Evolutionary conservation across 2,329 filamentous ascomycete species (phyloP), one percentile per base, ranked within the genome.

Genomic region (Cladophialophora exuberans): DNA sequence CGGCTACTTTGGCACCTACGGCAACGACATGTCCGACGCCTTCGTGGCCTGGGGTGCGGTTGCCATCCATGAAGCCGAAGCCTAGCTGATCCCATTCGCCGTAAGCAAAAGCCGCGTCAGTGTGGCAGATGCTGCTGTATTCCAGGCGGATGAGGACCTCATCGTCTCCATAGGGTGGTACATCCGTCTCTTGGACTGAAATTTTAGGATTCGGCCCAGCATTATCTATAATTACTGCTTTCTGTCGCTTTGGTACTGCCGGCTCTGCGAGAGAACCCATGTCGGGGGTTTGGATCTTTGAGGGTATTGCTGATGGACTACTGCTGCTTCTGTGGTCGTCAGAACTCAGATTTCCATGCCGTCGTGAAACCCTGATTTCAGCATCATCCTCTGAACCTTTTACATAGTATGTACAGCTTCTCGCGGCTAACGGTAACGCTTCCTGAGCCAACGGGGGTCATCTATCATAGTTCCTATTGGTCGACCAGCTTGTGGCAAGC

Each of bases 11-110:
- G 1, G 64, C 52, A 3, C 51, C 55, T 6, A 57, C 55, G 20
- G 41, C 35, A 10, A 57, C 54, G n/a, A 52, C 74, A 13, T 80
- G 82, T 15, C 81, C 82, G 13, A 79, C 69, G 22, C 80, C 81
- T 67, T 85, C 82, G 64, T 83, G 81, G 0, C 79, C 84, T 4
- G 73, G 79, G 7, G 75, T 83, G 18, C 31, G 30, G 77, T 83
- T 82, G n/a, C 66, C 54, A 4, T 64, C 61, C 1, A 66, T 64
- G 0, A 69, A 69, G 0, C 72, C 71, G 42, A 77, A 60, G 17
- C 72, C 64, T 9, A 73, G 72, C 0, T 66, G 48, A 0, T 71
- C 73, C 66, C 78, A 78, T 17, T 45, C 42, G 26, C 42, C 42
- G 22, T 45, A 45, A 6, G 42, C 42, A 17, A 45, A 45, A 63